Percentiles rank a stretch among this genome's conserved stretches.
phyloP scores from a whole-genome alignment of 2,329 filamentous ascomycete species.

The Mycosphaerelloides madeirae region DNA sequence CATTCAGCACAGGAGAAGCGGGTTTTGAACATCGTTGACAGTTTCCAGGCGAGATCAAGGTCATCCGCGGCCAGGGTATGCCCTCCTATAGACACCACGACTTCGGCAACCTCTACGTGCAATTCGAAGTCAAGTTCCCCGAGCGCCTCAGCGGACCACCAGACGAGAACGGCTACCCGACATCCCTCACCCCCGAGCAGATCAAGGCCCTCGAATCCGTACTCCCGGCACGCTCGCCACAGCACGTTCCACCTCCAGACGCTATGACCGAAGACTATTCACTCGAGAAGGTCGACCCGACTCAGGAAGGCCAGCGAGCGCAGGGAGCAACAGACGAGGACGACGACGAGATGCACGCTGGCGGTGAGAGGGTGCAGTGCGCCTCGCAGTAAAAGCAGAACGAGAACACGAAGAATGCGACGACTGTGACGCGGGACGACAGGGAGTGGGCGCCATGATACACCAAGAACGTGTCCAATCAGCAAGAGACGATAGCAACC shows the following conservation, averaged over 20 bases:
- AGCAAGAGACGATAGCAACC: neutral
- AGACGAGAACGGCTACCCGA: constrained; percentile 38
- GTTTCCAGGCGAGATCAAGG: constrained; percentile 73
- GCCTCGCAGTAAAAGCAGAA: constrained; percentile 68
- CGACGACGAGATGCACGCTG: constrained; percentile 57
- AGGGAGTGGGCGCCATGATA: neutral
- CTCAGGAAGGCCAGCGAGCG: constrained; percentile 58
- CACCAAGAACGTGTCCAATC: neutral
- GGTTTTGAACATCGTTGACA: constrained; percentile 16
- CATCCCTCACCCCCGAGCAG: constrained; percentile 54
- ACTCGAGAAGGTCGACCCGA: constrained; percentile 76
- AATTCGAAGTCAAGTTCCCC: constrained; percentile 97
- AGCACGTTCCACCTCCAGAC: constrained; percentile 67
- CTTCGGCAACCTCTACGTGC: constrained; percentile 91
- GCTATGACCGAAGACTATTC: constrained; percentile 88
- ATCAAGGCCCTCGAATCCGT: constrained; percentile 77
- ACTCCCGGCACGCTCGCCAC: constrained; percentile 66
- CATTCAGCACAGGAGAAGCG: neutral
- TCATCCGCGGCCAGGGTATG: constrained; percentile 96
- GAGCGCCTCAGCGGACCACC: constrained; percentile 42
- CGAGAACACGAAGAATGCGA: constrained; percentile 9
- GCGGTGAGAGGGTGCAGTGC: constrained; percentile 77
- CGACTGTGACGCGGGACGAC: constrained; percentile 1
- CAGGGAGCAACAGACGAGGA: constrained; percentile 55
- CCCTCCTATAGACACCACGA: constrained; percentile 93